Conservation (phyloP, 2,329 filamentous ascomycete genomes). For the Aspergillus latus region DNA sequence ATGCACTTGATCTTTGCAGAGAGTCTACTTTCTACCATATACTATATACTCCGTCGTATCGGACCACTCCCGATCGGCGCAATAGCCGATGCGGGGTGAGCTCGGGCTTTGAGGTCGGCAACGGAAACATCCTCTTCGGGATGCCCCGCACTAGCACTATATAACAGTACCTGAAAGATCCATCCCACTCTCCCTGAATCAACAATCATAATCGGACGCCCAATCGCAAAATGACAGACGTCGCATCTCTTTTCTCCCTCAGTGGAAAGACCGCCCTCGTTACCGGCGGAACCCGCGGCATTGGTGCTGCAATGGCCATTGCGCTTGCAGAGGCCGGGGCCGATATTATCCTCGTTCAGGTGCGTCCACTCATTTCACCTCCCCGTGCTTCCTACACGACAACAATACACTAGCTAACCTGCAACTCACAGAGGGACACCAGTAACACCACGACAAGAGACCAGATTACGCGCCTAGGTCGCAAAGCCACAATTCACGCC, state of each 20-base stretch:
- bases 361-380: slow-evolving; percentile 13
- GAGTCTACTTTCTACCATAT: background rate
- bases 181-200: background rate
- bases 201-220: background rate
- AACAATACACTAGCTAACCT: background rate
- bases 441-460: slow-evolving; percentile 48
- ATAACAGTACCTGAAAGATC: background rate
- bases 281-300: slow-evolving; percentile 50
- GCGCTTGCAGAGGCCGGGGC: slow-evolving; percentile 50
- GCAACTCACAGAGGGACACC: slow-evolving; percentile 52
- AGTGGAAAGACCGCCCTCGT: slow-evolving; percentile 46
- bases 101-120: slow-evolving; percentile 12
- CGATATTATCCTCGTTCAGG: slow-evolving; percentile 47
- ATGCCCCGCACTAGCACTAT: background rate
- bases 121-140: slow-evolving; percentile 10
- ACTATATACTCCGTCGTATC: background rate
- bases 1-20: background rate
- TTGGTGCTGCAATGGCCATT: slow-evolving; percentile 49
- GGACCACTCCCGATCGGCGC: slow-evolving; percentile 8
- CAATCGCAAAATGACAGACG: slow-evolving; percentile 27
- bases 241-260: slow-evolving; percentile 40
- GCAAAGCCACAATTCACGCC: slow-evolving; percentile 45
- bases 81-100: slow-evolving; percentile 8
- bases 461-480: slow-evolving; percentile 39
- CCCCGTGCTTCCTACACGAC: too few relatives aligned